Evolutionary conservation across 2,329 filamentous ascomycete genomes (phyloP), one percentile per base, ranked within the genome.

Genomic region (Claviceps sorghi): DNA sequence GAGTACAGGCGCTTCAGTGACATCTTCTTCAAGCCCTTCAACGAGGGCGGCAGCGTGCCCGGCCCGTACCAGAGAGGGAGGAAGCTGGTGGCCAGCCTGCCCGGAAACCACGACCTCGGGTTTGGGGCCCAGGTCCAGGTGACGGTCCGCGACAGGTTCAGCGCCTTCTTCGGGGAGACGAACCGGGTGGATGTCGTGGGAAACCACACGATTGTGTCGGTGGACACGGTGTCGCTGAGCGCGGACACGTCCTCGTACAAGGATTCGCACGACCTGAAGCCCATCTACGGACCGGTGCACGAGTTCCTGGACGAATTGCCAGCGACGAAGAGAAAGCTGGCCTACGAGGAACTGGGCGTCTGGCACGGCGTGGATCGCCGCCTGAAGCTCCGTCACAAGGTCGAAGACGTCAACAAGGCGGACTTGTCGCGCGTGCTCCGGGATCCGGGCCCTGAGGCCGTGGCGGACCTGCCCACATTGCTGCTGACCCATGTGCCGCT

Each of bases 31-130:
- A 73, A 82, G 15, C 76, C 79, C 34, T 88, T 81, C 78, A 76
- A 78, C 41, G 65, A 78, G 52, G 77, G 74, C 1, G 77, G 81
- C 49, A 64, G 72, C 44, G 69, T 69, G 6, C 72, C 82, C 0
- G 72, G 76, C 0, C 66, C 73, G 1, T 81, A 82, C 53, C 79
- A 83, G 57, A 75, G 79, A 32, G 83, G 85, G 5, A 78, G 86
- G 53, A 90, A 86, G 68, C 72, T 97, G 51, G 84, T 97, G 51
- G 81, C 86, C 19, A 91, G 85, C 62, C 64, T 98, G 53, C 93
- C 93, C 0, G 93, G 93, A 2, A 98, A 98, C 62, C 93, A 98
- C 64, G 93, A 98, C 64, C 67, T 97, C 42, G 93, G 93, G 0
- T 95, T 97, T 62, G 91, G 88, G 3, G 82, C 82, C 22, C 86